A percentile compares a stretch with the other conserved stretches of the same genome.
Conservation (phyloP, 2,329 filamentous ascomycete genomes). For the Hymenoscyphus infarciens region DNA sequence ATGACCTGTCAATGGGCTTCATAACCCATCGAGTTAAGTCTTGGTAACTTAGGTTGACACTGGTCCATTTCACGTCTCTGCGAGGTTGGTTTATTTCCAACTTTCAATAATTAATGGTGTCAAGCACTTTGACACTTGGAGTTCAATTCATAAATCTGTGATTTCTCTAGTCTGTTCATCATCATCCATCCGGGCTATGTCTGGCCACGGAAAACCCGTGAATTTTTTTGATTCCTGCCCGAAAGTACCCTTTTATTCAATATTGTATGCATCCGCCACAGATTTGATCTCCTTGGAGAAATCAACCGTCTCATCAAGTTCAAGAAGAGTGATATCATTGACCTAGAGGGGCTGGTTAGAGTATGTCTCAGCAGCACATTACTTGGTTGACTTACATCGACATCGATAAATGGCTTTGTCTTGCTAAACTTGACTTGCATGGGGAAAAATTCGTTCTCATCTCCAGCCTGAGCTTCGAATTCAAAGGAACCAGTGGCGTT, state of each 20-base stretch:
- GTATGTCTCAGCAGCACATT: neutral
- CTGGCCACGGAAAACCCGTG: conserved; percentile 15
- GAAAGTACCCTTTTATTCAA: conserved; percentile 54
- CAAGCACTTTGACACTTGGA: neutral
- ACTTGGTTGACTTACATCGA: conserved; percentile 68
- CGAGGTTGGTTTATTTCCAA: no score
- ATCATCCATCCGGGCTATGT: conserved; percentile 18
- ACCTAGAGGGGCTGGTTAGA: conserved; percentile 49
- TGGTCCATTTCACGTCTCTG: no score
- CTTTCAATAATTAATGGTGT: neutral
- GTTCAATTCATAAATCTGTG: conserved; percentile 9
- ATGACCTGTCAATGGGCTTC: conserved; percentile 1
- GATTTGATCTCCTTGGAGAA: conserved; percentile 82
- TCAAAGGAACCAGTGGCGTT: conserved; percentile 87
- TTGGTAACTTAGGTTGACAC: no score
- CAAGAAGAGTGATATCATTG: conserved; percentile 64
- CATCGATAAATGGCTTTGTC: conserved; percentile 80
- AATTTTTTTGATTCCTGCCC: conserved; percentile 27
- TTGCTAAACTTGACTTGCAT: conserved; percentile 92
- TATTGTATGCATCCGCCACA: conserved; percentile 69
- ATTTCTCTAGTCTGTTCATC: conserved; percentile 17
- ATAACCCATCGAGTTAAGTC: no score
- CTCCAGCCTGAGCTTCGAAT: conserved; percentile 83
- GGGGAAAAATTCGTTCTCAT: conserved; percentile 96
- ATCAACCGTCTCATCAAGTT: conserved; percentile 73